Percentiles rank a stretch among this genome's conserved stretches.
phyloP scores from a whole-genome alignment of 2,329 filamentous ascomycete species.

The Phialocephala sp. region DNA sequence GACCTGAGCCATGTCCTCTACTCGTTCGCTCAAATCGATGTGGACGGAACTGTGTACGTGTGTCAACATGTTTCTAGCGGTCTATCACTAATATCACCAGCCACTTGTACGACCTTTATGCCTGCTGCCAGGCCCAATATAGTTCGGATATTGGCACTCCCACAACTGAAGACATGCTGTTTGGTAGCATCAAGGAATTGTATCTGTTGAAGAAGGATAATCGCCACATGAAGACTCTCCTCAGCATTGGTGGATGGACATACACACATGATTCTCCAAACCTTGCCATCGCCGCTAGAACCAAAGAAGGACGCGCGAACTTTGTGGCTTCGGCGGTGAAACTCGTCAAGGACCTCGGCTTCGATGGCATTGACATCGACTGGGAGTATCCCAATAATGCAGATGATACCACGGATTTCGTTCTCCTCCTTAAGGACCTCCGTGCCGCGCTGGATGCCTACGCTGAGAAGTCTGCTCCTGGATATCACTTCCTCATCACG shows the following conservation, averaged over 20 bases:
- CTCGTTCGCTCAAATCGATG: slow-evolving; percentile 77
- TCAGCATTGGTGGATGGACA: slow-evolving; percentile 87
- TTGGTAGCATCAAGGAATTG: slow-evolving; percentile 53
- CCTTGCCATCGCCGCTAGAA: slow-evolving; percentile 71
- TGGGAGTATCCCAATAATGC: slow-evolving; percentile 32
- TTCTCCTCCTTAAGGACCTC: slow-evolving; percentile 36
- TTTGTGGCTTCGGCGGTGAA: slow-evolving; percentile 31
- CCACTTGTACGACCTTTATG: slow-evolving; percentile 64
- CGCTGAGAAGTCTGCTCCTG: slow-evolving; percentile 49
- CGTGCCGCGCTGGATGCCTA: slow-evolving; percentile 55
- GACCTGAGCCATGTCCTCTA: slow-evolving; percentile 81
- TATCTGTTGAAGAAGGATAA: slow-evolving; percentile 78
- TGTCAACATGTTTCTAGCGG: slow-evolving; percentile 52
- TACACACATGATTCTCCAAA: slow-evolving; percentile 66
- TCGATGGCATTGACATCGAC: slow-evolving; percentile 37
- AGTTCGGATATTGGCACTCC: too few species aligned
- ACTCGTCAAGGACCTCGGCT: slow-evolving; percentile 29
- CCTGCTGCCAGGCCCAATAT: not conserved
- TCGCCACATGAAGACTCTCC: slow-evolving; percentile 76
- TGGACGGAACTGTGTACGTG: slow-evolving; percentile 73
- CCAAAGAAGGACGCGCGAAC: slow-evolving; percentile 49
- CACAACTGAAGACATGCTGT: not conserved
- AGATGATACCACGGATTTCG: slow-evolving; percentile 32
- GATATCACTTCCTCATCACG: slow-evolving; percentile 59
- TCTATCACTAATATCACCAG: slow-evolving; percentile 42